Evolutionary conservation across 2,329 filamentous ascomycete genomes (phyloP), one percentile per base, ranked within the genome.

Genomic region (Fusarium agapanthi): DNA sequence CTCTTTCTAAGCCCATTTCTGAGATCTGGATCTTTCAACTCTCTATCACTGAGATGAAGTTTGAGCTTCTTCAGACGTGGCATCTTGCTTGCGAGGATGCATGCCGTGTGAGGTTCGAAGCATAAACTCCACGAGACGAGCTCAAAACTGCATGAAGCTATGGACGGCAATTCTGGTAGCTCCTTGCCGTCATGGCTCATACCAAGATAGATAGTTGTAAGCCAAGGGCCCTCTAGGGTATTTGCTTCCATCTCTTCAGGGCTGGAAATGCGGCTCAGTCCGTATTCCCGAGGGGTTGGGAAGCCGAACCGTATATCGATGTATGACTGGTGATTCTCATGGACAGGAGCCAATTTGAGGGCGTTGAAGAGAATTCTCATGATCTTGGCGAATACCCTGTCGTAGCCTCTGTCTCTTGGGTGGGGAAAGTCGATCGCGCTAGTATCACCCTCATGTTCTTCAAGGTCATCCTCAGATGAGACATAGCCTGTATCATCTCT

Each of bases 111-210:
- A 4, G 67, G 65, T 2, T 38, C 35, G 20, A 69, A 44, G 9
- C 67, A 58, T 2, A 69, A 24, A 20, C 66, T 69, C 66, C 65
- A 69, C 1, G 66, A 69, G 6, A 57, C 32, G 7, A 69, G 28
- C 2, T 69, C 51, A 6, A 69, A 69, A 3, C 24, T 40, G 18
- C 66, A 69, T 4, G 65, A 38, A 18, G 45, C 45, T 40, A 69
- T 44, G 18, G 51, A 37, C 6, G 58, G 58, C 5, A 69, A 22
- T 4, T 69, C 44, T 34, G 65, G 65, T 1, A 69, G 30, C 7
- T 64, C 66, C 7, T 64, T 41, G 9, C 30, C 11, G 1, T 11
- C 6, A 16, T 40, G 37, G 5, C 15, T 40, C 14, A 69, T 5
- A 20, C 43, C 58, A 5, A 69, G 24, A 53, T 69, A 69, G 3